Evolutionary conservation across 805 yeast genomes (phyloP).

Genomic region (Zygotorulaspora danielsina): DNA sequence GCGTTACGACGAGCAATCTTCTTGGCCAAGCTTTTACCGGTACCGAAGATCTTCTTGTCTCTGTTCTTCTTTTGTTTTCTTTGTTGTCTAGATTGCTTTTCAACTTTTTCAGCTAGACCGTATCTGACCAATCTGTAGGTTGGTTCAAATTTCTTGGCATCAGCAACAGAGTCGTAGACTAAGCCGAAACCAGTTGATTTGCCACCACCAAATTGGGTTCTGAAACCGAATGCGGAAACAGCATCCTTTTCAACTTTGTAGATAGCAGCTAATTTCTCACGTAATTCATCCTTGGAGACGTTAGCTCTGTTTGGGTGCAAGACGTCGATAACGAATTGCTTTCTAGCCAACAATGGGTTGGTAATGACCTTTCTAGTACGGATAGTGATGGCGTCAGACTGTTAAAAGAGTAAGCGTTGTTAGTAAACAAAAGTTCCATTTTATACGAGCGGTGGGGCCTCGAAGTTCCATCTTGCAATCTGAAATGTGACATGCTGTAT

Average conservation of each 20-base stretch:
- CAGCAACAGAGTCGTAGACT: slow-evolving; percentile 96
- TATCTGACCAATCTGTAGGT: slow-evolving; percentile 98
- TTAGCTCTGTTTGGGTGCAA: slow-evolving; percentile 99
- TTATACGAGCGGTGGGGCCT: neutral
- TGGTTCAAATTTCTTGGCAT: slow-evolving; percentile 98
- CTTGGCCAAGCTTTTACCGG: slow-evolving; percentile 92
- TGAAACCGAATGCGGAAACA: slow-evolving; percentile 97
- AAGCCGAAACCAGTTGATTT: slow-evolving; percentile 99
- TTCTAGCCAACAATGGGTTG: slow-evolving; percentile 98
- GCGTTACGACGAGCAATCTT: slow-evolving; percentile 85
- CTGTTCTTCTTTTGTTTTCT: slow-evolving; percentile 99
- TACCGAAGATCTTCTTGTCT: slow-evolving; percentile 98
- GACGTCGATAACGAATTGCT: slow-evolving; percentile 99
- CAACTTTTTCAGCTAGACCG: slow-evolving; percentile 94
- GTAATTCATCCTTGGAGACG: slow-evolving; percentile 98
- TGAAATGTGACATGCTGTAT: too few relatives aligned
- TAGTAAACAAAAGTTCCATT: slow-evolving; percentile 4
- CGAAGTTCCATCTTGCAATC: too few relatives aligned
- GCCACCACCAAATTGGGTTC: slow-evolving; percentile 99
- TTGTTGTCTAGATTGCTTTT: slow-evolving; percentile 98
- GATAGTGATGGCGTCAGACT: slow-evolving; percentile 99
- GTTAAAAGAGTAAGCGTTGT: slow-evolving; percentile 19
- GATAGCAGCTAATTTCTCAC: slow-evolving; percentile 83
- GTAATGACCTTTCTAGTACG: slow-evolving; percentile 98
- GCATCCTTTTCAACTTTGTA: slow-evolving; percentile 92